Conservation (phyloP, 106 monocot species). For the Triglochin maritima region DNA sequence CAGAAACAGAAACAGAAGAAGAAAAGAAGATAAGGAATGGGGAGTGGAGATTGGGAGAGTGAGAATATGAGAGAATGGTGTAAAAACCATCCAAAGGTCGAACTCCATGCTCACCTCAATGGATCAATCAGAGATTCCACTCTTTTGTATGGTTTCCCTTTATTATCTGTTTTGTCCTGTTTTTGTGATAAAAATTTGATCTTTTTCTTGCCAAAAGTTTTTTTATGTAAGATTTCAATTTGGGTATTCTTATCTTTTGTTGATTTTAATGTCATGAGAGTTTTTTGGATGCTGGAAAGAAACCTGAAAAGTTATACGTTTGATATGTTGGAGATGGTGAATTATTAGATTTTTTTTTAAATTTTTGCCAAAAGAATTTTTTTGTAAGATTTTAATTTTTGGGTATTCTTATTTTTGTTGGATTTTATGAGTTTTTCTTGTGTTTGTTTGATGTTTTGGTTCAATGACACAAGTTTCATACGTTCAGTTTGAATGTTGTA, state of each 20-base stretch:
- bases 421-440: too few species aligned
- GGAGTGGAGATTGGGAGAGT: slow-evolving; percentile 4
- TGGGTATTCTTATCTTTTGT: background rate
- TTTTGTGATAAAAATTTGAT: background rate
- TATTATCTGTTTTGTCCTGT: background rate
- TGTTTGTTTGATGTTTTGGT: too few species aligned
- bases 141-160: slow-evolving; percentile 41
- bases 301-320: too few species aligned
- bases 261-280: background rate
- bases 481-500: too few species aligned
- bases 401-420: too few species aligned
- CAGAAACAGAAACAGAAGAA: background rate
- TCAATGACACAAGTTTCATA: too few species aligned
- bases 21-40: slow-evolving; percentile 9
- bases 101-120: slow-evolving; percentile 96
- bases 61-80: slow-evolving; percentile 64
- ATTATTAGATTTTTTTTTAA: too few species aligned
- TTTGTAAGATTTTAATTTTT: too few species aligned
- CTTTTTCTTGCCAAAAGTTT: background rate
- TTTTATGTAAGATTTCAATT: background rate
- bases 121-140: slow-evolving; percentile 92
- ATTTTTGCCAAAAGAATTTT: too few species aligned
- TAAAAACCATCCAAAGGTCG: slow-evolving; percentile 61
- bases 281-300: background rate
- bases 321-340: too few species aligned